Evolutionary conservation across 257 asterid species (phyloP).

Genomic region (Capsicum baccatum): DNA sequence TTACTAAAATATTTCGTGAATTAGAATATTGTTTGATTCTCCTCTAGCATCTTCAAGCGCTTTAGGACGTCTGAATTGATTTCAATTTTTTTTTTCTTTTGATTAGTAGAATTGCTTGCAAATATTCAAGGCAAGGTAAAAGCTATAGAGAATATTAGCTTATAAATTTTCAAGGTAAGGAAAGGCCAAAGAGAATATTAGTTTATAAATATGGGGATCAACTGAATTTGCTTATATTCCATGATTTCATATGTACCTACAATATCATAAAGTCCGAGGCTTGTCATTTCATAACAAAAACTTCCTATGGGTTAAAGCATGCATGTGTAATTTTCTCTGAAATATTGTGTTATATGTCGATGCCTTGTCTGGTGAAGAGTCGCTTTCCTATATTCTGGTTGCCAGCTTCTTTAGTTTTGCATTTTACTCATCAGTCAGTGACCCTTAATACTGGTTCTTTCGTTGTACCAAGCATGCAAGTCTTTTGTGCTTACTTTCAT

Average conservation of each 20-base stretch:
- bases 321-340: slow-evolving; percentile 4
- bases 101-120: background rate
- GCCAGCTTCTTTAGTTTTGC: background rate
- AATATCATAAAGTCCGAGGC: background rate
- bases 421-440: slow-evolving; percentile 10
- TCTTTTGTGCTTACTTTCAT: slow-evolving; percentile 34
- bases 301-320: background rate
- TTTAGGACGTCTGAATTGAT: background rate
- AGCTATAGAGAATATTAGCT: slow-evolving; percentile 1
- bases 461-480: background rate
- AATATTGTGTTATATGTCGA: background rate
- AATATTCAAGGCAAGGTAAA: background rate
- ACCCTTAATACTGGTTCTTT: background rate
- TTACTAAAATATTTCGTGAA: background rate
- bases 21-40: no score
- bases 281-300: background rate
- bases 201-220: background rate
- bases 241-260: background rate
- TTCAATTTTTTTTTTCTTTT: background rate
- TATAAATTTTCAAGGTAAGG: background rate
- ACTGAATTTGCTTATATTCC: slow-evolving; percentile 11
- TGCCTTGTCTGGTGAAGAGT: background rate
- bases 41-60: background rate
- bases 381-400: background rate
- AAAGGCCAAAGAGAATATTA: background rate